phyloP scores from a whole-genome alignment of 257 asterid species.

The Solanum lycopersicoides region DNA sequence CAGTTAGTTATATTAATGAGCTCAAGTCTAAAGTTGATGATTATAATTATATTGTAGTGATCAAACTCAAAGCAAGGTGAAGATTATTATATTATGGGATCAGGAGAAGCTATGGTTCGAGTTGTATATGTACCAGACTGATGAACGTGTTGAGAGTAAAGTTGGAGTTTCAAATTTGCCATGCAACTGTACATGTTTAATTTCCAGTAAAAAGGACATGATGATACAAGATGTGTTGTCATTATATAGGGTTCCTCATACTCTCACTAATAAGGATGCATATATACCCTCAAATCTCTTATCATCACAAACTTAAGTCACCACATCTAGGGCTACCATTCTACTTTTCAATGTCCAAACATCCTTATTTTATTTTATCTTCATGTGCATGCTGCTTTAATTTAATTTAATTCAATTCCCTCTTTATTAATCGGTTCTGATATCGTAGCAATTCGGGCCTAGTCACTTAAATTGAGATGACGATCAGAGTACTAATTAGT shows the following conservation, averaged over 20 bases:
- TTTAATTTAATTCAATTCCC: too few species aligned
- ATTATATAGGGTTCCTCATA: conserved; percentile 13
- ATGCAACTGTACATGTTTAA: too few species aligned
- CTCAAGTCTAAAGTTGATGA: conserved; percentile 18
- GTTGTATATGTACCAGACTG: not conserved
- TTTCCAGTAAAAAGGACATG: conserved; percentile 6
- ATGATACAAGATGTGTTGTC: not conserved
- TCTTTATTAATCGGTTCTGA: too few species aligned
- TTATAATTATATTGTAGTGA: not conserved
- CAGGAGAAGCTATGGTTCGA: conserved; percentile 21
- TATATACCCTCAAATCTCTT: conserved; percentile 7
- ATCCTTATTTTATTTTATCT: too few species aligned
- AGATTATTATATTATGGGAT: not conserved
- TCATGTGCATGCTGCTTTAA: too few species aligned
- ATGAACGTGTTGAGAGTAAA: not conserved
- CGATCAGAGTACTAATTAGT: too few species aligned
- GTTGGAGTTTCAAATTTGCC: too few species aligned
- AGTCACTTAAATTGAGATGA: too few species aligned
- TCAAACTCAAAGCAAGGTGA: conserved; percentile 11
- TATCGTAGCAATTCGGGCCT: too few species aligned
- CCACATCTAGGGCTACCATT: too few species aligned
- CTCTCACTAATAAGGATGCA: conserved; percentile 14
- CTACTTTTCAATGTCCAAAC: too few species aligned
- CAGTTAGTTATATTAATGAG: conserved; percentile 23
- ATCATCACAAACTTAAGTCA: conserved; percentile 3